phyloP scores from a whole-genome alignment of 176 grass and related monocot genomes.

The Oryza longistaminata region DNA sequence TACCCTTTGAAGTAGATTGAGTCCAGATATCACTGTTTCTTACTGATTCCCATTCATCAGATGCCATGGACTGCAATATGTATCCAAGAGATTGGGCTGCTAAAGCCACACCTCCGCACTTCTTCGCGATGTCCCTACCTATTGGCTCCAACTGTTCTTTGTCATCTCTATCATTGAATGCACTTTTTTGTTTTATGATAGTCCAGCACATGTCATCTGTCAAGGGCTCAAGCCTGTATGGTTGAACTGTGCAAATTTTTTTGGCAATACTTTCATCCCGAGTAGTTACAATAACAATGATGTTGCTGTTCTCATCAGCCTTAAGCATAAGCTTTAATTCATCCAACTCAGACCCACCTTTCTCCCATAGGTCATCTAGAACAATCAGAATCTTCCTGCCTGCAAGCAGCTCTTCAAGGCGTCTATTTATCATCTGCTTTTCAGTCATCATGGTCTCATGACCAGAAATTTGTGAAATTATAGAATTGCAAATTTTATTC shows the following conservation, averaged over 20 bases:
- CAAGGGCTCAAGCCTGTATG: background rate
- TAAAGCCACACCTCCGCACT: constrained; percentile 17
- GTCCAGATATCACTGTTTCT: background rate
- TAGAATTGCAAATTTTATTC: background rate
- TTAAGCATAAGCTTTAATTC: background rate
- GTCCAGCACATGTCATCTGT: constrained; percentile 27
- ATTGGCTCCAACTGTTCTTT: background rate
- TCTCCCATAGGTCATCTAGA: constrained; percentile 47
- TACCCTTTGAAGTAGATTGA: no score
- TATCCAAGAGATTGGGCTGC: constrained; percentile 32
- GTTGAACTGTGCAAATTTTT: background rate
- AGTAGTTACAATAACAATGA: background rate
- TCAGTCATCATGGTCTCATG: no score
- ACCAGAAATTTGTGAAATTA: background rate
- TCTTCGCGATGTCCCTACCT: background rate
- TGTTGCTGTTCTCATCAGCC: background rate
- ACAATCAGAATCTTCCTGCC: background rate
- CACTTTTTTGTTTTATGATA: constrained; percentile 27
- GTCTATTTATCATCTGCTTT: background rate
- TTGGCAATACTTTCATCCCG: background rate
- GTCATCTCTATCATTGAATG: background rate
- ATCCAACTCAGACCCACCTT: background rate
- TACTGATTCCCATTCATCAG: background rate
- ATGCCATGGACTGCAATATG: background rate
- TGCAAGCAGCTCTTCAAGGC: background rate